A percentile compares a stretch with the other conserved stretches of the same genome.
phyloP scores from a whole-genome alignment of 441 rosid species.

The Syzygium malaccense region DNA sequence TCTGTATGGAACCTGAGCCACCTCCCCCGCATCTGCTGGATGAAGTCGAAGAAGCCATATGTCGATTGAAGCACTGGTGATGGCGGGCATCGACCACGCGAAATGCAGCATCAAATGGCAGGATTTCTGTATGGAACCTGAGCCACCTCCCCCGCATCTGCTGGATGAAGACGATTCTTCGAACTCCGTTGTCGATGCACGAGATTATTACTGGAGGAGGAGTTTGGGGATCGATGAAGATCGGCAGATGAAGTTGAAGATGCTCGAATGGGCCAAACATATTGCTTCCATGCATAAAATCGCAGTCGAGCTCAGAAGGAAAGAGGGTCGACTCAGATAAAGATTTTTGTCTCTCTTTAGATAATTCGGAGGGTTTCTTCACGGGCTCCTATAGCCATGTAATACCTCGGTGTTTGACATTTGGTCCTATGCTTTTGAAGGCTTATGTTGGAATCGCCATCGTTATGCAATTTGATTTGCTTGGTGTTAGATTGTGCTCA shows the following conservation, averaged over 20 bases:
- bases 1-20: neutral
- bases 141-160: slow-evolving; percentile 18
- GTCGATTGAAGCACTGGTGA: slow-evolving; percentile 45
- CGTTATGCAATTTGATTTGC: neutral
- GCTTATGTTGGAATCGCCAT: neutral
- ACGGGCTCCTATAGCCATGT: neutral
- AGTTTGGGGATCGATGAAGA: neutral
- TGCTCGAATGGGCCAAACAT: neutral
- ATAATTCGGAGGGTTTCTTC: neutral
- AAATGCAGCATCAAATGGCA: slow-evolving; percentile 25
- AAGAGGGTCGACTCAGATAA: neutral
- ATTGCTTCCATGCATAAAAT: neutral
- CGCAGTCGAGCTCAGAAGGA: neutral
- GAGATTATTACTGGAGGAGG: neutral
- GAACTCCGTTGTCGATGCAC: neutral
- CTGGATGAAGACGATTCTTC: neutral
- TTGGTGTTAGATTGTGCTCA: neutral
- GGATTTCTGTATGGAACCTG: neutral
- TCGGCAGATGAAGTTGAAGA: neutral
- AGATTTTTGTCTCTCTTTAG: neutral
- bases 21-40: slow-evolving; percentile 22
- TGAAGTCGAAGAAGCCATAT: neutral
- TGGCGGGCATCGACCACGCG: slow-evolving; percentile 28
- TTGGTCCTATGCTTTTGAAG: neutral
- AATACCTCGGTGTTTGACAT: neutral